These are phyloP conservation scores for Trichoderma simmonsii DNA, from an alignment of 2,329 filamentous ascomycete species.

Conservation along the genomic window DNA sequence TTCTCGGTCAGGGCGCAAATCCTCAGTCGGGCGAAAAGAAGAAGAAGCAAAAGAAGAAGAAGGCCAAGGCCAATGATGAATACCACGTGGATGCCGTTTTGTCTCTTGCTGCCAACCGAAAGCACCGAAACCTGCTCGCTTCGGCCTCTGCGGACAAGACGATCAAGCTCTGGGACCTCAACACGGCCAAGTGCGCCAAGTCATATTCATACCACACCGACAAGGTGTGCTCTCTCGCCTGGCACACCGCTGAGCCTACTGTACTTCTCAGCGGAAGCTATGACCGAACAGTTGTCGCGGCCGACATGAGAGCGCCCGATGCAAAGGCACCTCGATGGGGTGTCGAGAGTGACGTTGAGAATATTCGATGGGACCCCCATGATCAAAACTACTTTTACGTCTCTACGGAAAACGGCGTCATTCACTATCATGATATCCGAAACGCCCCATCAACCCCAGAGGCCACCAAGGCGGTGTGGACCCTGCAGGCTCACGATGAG, in stretches of 20 bases:
- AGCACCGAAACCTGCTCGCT: conserved; percentile 90
- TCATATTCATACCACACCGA: conserved; percentile 95
- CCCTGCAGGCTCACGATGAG: conserved; percentile 90
- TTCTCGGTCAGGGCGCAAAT: conserved; percentile 72
- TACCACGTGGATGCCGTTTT: conserved; percentile 95
- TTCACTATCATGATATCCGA: conserved; percentile 89
- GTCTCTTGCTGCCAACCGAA: conserved; percentile 84
- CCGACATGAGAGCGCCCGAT: conserved; percentile 91
- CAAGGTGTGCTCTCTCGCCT: conserved; percentile 94
- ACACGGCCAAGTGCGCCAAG: conserved; percentile 88
- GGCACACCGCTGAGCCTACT: conserved; percentile 85
- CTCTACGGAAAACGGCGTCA: conserved; percentile 84
- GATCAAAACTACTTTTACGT: conserved; percentile 92
- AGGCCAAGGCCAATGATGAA: conserved; percentile 78
- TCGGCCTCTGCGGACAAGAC: conserved; percentile 96
- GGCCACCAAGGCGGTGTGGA: conserved; percentile 84
- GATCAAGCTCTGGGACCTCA: conserved; percentile 95
- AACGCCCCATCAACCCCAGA: conserved; percentile 69
- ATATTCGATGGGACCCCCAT: conserved; percentile 88
- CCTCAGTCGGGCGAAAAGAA: conserved; percentile 53
- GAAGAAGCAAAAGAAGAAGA: conserved; percentile 89
- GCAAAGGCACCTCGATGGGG: conserved; percentile 81
- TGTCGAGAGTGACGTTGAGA: conserved; percentile 94
- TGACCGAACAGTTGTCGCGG: conserved; percentile 89
- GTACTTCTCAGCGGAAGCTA: conserved; percentile 91